Conservation (phyloP, 2,329 filamentous ascomycete species). For the Apiospora malaysiana region DNA sequence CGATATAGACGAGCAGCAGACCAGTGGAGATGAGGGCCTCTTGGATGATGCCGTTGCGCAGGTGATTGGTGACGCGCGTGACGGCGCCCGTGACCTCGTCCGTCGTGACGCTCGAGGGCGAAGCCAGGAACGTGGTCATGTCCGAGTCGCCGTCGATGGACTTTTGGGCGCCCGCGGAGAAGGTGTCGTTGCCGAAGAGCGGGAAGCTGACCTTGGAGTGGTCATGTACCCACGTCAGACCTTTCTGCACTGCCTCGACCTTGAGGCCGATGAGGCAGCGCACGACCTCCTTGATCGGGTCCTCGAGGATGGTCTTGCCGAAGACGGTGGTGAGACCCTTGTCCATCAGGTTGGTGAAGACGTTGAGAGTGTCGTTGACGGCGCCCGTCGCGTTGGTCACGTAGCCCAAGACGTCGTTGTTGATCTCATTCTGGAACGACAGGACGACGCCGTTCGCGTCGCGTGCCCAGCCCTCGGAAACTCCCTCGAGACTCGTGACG, state of each 20-base stretch:
- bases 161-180: constrained; percentile 77
- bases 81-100: constrained; percentile 85
- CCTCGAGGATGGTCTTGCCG: constrained; percentile 79
- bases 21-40: constrained; percentile 81
- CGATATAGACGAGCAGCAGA: constrained; percentile 77
- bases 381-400: constrained; percentile 83
- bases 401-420: constrained; percentile 84
- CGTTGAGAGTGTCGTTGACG: constrained; percentile 84
- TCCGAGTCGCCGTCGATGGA: constrained; percentile 63
- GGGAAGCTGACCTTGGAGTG: constrained; percentile 85
- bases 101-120: constrained; percentile 72
- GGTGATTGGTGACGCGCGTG: constrained; percentile 68
- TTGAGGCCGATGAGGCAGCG: constrained; percentile 90
- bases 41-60: constrained; percentile 71
- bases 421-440: constrained; percentile 77
- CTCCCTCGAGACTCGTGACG: constrained; percentile 72
- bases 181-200: constrained; percentile 77
- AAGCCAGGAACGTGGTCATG: constrained; percentile 76
- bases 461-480: constrained; percentile 77
- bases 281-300: constrained; percentile 79
- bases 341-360: constrained; percentile 79
- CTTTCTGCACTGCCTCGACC: constrained; percentile 81
- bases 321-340: constrained; percentile 78
- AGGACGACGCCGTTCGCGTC: constrained; percentile 76
- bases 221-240: constrained; percentile 91